These are phyloP conservation scores for Oryza officinalis DNA, from an alignment of 176 grass and related monocot species.

Conservation along the genomic window DNA sequence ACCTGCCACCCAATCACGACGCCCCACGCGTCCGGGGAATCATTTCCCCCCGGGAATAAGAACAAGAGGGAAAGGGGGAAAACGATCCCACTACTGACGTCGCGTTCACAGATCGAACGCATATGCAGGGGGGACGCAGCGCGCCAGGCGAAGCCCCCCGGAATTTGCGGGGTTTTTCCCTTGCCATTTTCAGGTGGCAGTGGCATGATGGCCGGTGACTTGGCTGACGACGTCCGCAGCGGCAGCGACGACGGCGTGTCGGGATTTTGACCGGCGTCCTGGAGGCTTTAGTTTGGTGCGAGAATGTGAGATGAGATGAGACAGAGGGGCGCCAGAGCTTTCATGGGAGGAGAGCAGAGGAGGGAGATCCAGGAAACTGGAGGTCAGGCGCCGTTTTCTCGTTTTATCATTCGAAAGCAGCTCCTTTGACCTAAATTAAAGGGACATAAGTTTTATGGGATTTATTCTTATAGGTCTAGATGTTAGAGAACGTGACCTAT, in stretches of 20 bases:
- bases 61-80: neutral
- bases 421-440: too few species aligned
- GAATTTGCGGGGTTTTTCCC: neutral
- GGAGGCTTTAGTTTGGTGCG: neutral
- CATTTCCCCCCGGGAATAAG: accelerated
- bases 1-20: accelerated
- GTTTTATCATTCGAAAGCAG: too few species aligned
- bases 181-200: neutral
- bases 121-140: neutral
- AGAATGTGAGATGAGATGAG: too few species aligned
- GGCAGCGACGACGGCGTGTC: neutral
- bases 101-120: neutral
- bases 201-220: too few species aligned
- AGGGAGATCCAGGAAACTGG: too few species aligned
- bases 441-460: too few species aligned
- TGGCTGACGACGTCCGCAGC: too few species aligned
- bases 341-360: too few species aligned
- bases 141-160: neutral
- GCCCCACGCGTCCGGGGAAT: neutral
- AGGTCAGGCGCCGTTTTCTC: too few species aligned
- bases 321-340: too few species aligned
- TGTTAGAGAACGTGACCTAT: too few species aligned
- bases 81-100: neutral
- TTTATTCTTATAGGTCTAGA: too few species aligned
- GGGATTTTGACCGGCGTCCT: neutral